phyloP scores from a whole-genome alignment of 106 monocot genomes.

The Dioscorea dumetorum region DNA sequence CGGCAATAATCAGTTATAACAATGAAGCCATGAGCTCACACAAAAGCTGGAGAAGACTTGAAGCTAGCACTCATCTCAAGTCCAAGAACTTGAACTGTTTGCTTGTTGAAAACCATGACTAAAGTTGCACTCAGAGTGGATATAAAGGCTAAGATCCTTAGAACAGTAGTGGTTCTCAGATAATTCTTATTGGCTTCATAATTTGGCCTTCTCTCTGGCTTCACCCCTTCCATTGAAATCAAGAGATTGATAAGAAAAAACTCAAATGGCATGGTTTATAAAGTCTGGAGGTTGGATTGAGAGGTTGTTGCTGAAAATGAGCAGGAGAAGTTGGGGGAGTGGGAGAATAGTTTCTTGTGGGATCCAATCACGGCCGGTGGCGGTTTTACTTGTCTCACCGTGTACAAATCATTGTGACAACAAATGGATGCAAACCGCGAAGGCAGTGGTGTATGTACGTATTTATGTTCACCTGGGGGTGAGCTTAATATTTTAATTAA shows the following conservation, averaged over 20 bases:
- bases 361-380: neutral
- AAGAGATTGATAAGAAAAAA: neutral
- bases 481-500: neutral
- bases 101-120: constrained; percentile 19
- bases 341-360: neutral
- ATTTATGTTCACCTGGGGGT: neutral
- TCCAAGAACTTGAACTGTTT: constrained; percentile 7
- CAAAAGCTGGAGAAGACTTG: constrained; percentile 22
- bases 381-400: neutral
- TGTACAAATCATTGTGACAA: no score
- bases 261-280: neutral
- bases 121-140: constrained; percentile 19
- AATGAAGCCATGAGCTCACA: constrained; percentile 1
- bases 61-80: constrained; percentile 11
- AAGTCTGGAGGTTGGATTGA: neutral
- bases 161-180: neutral
- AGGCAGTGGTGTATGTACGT: no score
- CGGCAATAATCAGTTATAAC: neutral
- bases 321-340: neutral
- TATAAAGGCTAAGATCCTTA: constrained; percentile 10
- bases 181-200: neutral
- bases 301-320: neutral
- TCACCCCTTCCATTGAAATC: neutral
- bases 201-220: constrained; percentile 1
- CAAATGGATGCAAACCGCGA: no score